phyloP scores from a whole-genome alignment of 768 basidiomycete genomes.

The Phlebiopsis gigantea region DNA sequence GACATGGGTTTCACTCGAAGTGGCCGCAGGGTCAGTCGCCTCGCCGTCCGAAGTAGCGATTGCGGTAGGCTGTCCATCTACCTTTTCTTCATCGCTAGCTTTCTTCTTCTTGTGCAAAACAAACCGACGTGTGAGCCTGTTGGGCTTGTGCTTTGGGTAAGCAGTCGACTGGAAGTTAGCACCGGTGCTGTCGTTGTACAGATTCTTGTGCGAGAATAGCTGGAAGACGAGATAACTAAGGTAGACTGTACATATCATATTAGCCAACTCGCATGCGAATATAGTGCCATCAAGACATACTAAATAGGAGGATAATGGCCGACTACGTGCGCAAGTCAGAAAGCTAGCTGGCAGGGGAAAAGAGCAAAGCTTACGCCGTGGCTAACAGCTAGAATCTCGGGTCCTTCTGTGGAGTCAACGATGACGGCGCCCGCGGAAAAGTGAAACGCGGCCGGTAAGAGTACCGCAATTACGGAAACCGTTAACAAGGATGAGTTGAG shows the following conservation, averaged over 20 bases:
- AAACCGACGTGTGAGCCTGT: background rate
- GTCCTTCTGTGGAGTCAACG: slow-evolving; percentile 21
- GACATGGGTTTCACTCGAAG: background rate
- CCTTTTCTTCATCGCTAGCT: background rate
- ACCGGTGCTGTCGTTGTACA: slow-evolving; percentile 44
- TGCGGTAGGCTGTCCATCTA: background rate
- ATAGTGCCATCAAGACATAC: slow-evolving; percentile 33
- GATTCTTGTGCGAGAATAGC: slow-evolving; percentile 67
- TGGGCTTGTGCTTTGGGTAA: background rate
- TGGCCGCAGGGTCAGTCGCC: background rate
- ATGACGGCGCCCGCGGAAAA: slow-evolving; percentile 36
- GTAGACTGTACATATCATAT: slow-evolving; percentile 47
- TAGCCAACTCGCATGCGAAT: background rate
- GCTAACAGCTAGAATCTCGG: slow-evolving; percentile 60
- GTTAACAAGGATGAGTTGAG: slow-evolving; percentile 69
- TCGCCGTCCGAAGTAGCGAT: background rate
- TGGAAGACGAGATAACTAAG: slow-evolving; percentile 73
- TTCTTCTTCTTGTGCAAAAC: background rate
- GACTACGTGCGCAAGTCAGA: slow-evolving; percentile 37
- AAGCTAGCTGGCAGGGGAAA: background rate
- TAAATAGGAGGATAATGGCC: slow-evolving; percentile 70
- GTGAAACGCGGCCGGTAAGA: slow-evolving; percentile 74
- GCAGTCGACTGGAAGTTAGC: slow-evolving; percentile 8
- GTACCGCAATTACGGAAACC: slow-evolving; percentile 73
- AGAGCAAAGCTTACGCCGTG: slow-evolving; percentile 51